Base-by-base conservation (phyloP, 2,329 filamentous ascomycete species). In the Daldinia sp. region DNA sequence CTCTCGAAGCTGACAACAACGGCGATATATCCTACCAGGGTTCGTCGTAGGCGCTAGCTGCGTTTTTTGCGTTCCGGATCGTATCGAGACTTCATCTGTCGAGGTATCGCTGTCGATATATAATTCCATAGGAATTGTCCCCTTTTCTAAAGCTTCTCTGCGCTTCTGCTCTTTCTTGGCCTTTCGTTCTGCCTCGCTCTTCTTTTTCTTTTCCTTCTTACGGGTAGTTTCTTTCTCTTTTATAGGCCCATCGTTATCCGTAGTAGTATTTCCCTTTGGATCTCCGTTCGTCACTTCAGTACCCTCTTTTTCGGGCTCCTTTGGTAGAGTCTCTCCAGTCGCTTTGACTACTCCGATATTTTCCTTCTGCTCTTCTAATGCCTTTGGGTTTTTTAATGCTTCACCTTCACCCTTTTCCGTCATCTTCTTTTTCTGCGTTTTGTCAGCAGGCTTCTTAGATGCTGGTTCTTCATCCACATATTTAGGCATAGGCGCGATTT, bases 161-260 rank as follows among this genome's bases (percentile, higher is more conserved):
- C 93, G 87, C 78, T 93, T 95, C 80, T 93, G 93, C 80, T 98
- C 94, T 78, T 97, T 97, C 61, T 94, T 89, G 67, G 96, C 93
- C 78, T 97, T 97, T 46, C 94, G 87, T 79, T 98, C 95, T 67
- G 95, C 94, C 78, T 98, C 95, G 44, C 93, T 97, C 72, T 92
- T 90, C 83, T 97, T 97, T 82, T 98, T 98, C 85, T 97, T 98
- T 77, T 98, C 94, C 80, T 93, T 96, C 81, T 97, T 98, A 74
- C 90, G 90, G 6, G 84, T 89, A 0, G 81, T 83, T 35, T 80
- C 87, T 77, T 81, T 82, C 72, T 77, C 77, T 15, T 73, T 65
- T 60, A 75, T 75, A 4, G 72, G 61, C 37, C 73, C 73, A 26
- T 82, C 79, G 50, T 76, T 76, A 55, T 75, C 76, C 44, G 79